These are phyloP conservation scores for Aphanomyces cochlioides DNA, from an alignment of 352 stramenopile genomes.

Conservation along the genomic window DNA sequence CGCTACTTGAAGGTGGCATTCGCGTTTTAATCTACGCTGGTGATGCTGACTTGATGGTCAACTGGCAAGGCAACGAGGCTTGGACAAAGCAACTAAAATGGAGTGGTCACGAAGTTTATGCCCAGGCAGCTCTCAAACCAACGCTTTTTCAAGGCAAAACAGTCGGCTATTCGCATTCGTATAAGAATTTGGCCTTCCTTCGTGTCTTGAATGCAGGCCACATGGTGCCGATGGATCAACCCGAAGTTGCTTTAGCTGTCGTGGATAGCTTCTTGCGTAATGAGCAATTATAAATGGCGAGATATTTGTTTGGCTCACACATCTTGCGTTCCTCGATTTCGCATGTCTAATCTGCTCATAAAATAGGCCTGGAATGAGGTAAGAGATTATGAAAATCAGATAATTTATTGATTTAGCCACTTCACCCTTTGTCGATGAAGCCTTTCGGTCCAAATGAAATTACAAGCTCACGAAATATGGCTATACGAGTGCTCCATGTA, in stretches of 20 bases:
- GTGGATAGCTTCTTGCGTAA: slow-evolving; percentile 45
- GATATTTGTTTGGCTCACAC: background rate
- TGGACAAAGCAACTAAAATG: slow-evolving; percentile 48
- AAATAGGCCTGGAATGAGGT: too few relatives aligned
- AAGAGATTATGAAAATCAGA: too few relatives aligned
- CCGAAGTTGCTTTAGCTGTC: slow-evolving; percentile 42
- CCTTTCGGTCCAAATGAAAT: too few relatives aligned
- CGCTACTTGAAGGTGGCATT: slow-evolving; percentile 73
- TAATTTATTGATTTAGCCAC: too few relatives aligned
- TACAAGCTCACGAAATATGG: too few relatives aligned
- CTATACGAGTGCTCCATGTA: too few relatives aligned
- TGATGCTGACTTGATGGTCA: slow-evolving; percentile 60
- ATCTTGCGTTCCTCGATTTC: too few relatives aligned
- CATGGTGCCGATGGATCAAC: slow-evolving; percentile 57
- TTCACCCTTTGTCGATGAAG: too few relatives aligned
- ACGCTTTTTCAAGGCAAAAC: slow-evolving; percentile 28
- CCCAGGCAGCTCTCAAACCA: slow-evolving; percentile 33
- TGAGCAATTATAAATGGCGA: slow-evolving; percentile 33
- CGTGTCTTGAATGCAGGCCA: slow-evolving; percentile 43
- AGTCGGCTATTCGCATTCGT: slow-evolving; percentile 42
- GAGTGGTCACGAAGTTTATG: slow-evolving; percentile 60
- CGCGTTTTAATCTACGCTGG: slow-evolving; percentile 94
- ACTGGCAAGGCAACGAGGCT: slow-evolving; percentile 53
- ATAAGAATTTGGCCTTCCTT: slow-evolving; percentile 36
- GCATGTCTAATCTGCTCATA: too few relatives aligned